Base-by-base conservation (phyloP, 768 basidiomycete genomes). In the Lactarius akahatsu region DNA sequence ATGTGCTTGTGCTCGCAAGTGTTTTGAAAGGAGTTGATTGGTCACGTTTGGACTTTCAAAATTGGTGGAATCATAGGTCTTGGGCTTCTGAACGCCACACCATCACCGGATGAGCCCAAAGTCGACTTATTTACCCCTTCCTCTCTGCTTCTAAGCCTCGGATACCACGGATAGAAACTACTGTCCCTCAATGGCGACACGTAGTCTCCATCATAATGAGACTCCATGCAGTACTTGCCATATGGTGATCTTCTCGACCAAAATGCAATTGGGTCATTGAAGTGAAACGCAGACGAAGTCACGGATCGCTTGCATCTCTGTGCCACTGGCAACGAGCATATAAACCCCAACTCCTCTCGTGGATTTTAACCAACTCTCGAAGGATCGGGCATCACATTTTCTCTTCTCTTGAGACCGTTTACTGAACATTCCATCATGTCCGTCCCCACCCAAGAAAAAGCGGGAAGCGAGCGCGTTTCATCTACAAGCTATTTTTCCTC, bases 401-500 rank as follows among this genome's bases (percentile, higher is more conserved):
- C 47, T 50, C 11, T 3, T 10, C n/a, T 50, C 23, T 23, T 47
- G n/a, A 23, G n/a, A 4, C 23, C 23, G 8, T 23, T 47, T 9
- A 10, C 45, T 4, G 40, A 41, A 41, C 15, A 16, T 15, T 47
- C 45, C n/a, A 36, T 28, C 23, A 64, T 64, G 63, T 32, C 60
- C 13, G 41, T 11, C 10, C 2, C 55, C 34, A 9, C 13, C 36
- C 30, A 61, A 10, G 45, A 62, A 62, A 45, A 38, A 13, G n/a
- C 43, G n/a, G 26, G 57, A 20, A 15, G 9, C 38, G 56, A 32
- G 15, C 4, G 2, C 28, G 54, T 20, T 7, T 43, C 52, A 8
- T 26, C 36, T 26, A 26, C 15, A 5, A 10, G 34, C 45, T 15
- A 45, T 5, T 20, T 47, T 26, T 32, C 40, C 10, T 23, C 3